Percentiles rank a stretch among this genome's conserved stretches.
Conservation (phyloP, 768 basidiomycete species). For the Russula sp. region DNA sequence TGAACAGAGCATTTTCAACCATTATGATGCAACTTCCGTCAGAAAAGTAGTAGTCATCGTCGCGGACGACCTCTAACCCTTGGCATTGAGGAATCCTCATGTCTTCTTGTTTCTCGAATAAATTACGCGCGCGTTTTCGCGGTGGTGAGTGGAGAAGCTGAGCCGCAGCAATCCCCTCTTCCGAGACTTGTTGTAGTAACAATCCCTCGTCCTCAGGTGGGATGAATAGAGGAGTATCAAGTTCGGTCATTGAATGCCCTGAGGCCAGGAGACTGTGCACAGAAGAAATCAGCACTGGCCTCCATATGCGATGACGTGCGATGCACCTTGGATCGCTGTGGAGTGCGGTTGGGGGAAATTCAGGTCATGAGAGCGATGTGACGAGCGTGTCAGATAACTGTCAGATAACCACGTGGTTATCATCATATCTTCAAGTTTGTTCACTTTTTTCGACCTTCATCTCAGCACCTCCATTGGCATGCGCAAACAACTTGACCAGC, state of each 20-base stretch:
- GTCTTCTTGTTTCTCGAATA: slow-evolving; percentile 15
- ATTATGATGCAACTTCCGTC: slow-evolving; percentile 31
- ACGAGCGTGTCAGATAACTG: not conserved
- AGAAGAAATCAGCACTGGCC: not conserved
- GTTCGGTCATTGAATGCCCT: slow-evolving; percentile 24
- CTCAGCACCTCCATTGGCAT: slow-evolving; percentile 38
- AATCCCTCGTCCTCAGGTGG: slow-evolving; percentile 26
- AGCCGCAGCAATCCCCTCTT: slow-evolving; percentile 21
- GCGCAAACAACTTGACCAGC: slow-evolving; percentile 88
- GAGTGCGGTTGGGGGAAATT: not conserved
- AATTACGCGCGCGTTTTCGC: slow-evolving; percentile 24
- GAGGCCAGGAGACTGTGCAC: not conserved
- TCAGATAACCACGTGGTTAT: slow-evolving; percentile 17
- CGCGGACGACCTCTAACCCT: slow-evolving; percentile 17
- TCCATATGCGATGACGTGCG: not conserved
- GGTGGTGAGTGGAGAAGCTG: slow-evolving; percentile 29
- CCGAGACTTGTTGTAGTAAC: slow-evolving; percentile 1
- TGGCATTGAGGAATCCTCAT: slow-evolving; percentile 11
- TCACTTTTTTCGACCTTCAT: not conserved
- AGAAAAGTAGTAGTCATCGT: slow-evolving; percentile 28
- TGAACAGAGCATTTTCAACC: slow-evolving; percentile 28
- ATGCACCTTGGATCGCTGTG: not conserved
- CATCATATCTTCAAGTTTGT: too few relatives aligned
- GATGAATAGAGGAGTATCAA: slow-evolving; percentile 29
- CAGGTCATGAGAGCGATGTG: not conserved